Evolutionary conservation across 78 protist species (phyloP).

Genomic region (Dictyostelium firmibasis): DNA sequence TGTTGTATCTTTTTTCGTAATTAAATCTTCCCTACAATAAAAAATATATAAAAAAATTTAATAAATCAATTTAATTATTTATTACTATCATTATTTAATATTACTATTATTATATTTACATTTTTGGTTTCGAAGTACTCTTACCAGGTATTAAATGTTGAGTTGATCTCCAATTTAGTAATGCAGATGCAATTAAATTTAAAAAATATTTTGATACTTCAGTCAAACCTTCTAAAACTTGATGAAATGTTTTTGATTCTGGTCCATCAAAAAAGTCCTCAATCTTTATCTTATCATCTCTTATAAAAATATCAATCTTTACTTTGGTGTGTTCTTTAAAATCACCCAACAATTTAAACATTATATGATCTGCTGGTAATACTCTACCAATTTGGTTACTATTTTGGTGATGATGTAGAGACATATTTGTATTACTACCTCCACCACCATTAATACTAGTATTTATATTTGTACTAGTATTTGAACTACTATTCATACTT

Average conservation of each 20-base stretch:
- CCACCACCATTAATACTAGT: not conserved
- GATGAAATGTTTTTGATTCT: constrained; percentile 69
- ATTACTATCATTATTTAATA: too few species aligned
- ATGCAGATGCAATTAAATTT: constrained; percentile 43
- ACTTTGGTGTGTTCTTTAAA: constrained; percentile 76
- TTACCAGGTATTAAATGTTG: constrained; percentile 69
- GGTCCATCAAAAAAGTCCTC: constrained; percentile 76
- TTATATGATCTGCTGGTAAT: constrained; percentile 67
- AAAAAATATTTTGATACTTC: constrained; percentile 67
- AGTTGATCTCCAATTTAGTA: constrained; percentile 70
- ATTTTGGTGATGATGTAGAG: not conserved
- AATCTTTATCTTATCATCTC: constrained; percentile 73
- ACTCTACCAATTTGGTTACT: not conserved
- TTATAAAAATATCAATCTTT: constrained; percentile 57
- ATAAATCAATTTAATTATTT: too few species aligned
- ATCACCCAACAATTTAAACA: constrained; percentile 65
- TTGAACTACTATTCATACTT: too few species aligned
- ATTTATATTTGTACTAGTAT: not conserved
- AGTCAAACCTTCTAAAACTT: constrained; percentile 58
- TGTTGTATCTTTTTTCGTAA: constrained; percentile 53
- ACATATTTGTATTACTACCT: not conserved
- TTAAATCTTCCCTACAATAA: constrained; percentile 37
- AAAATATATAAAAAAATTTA: not conserved
- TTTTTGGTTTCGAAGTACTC: constrained; percentile 56
- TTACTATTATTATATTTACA: constrained; percentile 30